phyloP scores from a whole-genome alignment of 163 green algal species.

The Chloromonas sp. region DNA sequence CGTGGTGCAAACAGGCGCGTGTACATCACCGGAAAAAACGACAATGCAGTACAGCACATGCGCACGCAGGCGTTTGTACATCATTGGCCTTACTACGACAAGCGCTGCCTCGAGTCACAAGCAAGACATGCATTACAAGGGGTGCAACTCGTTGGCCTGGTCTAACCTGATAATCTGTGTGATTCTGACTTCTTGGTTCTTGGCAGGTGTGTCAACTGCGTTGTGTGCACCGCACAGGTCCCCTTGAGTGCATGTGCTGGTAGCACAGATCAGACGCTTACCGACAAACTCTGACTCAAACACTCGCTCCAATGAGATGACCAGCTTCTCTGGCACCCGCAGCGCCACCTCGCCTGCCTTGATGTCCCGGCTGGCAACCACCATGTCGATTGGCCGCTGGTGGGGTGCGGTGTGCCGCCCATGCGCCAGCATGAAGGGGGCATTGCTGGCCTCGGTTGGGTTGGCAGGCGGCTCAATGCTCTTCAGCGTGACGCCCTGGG shows the following conservation, averaged over 20 bases:
- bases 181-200: too few relatives aligned
- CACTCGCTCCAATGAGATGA: conserved; percentile 79
- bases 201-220: too few relatives aligned
- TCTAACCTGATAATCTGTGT: too few relatives aligned
- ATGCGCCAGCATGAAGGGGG: neutral
- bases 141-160: too few relatives aligned
- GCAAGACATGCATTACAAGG: too few relatives aligned
- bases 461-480: conserved; percentile 23
- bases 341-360: conserved; percentile 58
- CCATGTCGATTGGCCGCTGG: conserved; percentile 48
- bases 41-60: too few relatives aligned
- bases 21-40: neutral
- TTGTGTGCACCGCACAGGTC: too few relatives aligned
- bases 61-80: too few relatives aligned
- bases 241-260: too few relatives aligned
- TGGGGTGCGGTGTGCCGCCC: neutral
- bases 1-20: neutral
- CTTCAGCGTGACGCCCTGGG: conserved; percentile 28
- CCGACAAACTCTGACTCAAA: conserved; percentile 66
- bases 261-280: conserved; percentile 8
- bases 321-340: conserved; percentile 61
- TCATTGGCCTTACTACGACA: too few relatives aligned
- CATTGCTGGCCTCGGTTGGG: neutral
- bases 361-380: conserved; percentile 34
- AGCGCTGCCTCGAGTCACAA: too few relatives aligned